Base-by-base conservation (phyloP, 306 rosid genomes). In the Begonia peltatifolia region DNA sequence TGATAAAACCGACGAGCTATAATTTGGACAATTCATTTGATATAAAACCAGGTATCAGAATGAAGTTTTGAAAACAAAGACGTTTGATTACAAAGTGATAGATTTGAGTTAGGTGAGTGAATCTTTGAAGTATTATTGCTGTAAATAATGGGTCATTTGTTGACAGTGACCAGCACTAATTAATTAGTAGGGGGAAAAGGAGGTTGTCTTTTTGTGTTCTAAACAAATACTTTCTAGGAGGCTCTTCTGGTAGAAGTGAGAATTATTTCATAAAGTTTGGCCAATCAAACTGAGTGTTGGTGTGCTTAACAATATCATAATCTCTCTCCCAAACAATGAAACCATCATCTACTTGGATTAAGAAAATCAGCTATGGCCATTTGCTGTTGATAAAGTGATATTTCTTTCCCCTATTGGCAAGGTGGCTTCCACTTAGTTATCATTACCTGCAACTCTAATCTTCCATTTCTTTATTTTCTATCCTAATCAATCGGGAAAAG, bases 401-500 rank as follows among this genome's bases (percentile, higher is more conserved):
- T 56, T 48, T 56, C 58, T 57, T 74, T 73, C 78, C 81, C 56
- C 47, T 63, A 74, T 47, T 61, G 53, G 74, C 73, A 76, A 59
- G 60, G 57, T 52, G 57, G 13, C 64, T 74, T 41, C 59, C 48
- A 44, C 48, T 30, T 30, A 30, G 38, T 30, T 30, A 0, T 30
- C 38, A 30, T 20, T 20, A 20, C 23, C 23, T 20, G 23, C 23
- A 20, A 20, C 38, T 30, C 38, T 30, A 30, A 5, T 30, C 38
- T 30, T 30, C 38, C 9, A 5, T 30, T 30, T 30, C 38, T 30
- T 30, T 7, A 0, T 7, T 30, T 30, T 30, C 6, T 5, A 30
- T 30, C 38, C 6, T 7, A 20, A 20, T 20, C 23, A 20, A 20
- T 20, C 23, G 3, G 0, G 4, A 20, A 1, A 20, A 20, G 23